Percentiles rank a stretch among this genome's conserved stretches.
phyloP scores from a whole-genome alignment of 2,329 filamentous ascomycete species.

The Beauveria scarabaeidicola region DNA sequence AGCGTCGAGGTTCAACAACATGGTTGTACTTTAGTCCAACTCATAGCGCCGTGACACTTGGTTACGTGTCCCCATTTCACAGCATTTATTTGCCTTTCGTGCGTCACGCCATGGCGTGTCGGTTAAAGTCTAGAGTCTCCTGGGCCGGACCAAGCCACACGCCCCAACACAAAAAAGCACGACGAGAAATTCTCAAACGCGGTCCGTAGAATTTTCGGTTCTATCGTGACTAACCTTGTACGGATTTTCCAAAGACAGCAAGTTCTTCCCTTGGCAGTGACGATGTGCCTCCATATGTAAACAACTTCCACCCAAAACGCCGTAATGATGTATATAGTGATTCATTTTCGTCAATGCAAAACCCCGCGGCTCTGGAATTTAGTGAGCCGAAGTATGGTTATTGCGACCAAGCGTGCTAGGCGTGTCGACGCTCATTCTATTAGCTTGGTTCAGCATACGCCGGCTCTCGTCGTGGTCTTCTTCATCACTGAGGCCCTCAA shows the following conservation, averaged over 20 bases:
- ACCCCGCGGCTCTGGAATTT: background rate
- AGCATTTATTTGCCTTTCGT: too few species aligned
- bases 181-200: background rate
- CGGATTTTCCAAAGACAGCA: background rate
- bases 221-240: background rate
- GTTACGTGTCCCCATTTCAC: too few species aligned
- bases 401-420: slow-evolving; percentile 30
- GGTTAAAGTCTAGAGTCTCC: too few species aligned
- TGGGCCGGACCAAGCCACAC: background rate
- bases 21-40: too few species aligned
- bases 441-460: slow-evolving; percentile 27
- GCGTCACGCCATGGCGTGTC: too few species aligned
- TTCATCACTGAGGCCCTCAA: slow-evolving; percentile 83
- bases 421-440: slow-evolving; percentile 32
- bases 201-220: background rate
- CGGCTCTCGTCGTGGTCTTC: slow-evolving; percentile 60
- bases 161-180: background rate
- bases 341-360: background rate
- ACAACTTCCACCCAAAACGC: slow-evolving; percentile 1
- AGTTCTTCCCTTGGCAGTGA: background rate
- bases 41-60: too few species aligned
- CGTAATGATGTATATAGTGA: background rate
- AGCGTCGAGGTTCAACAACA: too few species aligned
- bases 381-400: slow-evolving; percentile 22
- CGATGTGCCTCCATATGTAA: background rate